Percentiles rank a stretch among this genome's conserved stretches.
Evolutionary conservation across 2,329 filamentous ascomycete genomes (phyloP).

Genomic region (Clarireedia hainanense): DNA sequence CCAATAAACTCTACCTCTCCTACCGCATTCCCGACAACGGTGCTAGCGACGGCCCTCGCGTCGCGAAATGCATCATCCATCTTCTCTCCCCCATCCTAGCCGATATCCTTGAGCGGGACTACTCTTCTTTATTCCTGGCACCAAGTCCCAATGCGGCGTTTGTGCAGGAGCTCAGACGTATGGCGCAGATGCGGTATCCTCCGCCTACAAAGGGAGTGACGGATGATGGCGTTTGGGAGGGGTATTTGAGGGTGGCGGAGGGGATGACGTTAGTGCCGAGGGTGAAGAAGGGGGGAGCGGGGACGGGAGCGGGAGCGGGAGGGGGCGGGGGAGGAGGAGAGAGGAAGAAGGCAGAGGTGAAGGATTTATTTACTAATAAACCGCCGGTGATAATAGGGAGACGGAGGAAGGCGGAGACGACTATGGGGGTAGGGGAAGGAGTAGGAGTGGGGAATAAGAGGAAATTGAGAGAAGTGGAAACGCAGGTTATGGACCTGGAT

Average conservation of each 20-base stretch:
- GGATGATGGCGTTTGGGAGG: neutral
- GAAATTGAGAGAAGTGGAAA: neutral
- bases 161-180: neutral
- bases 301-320: neutral
- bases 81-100: neutral
- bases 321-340: neutral
- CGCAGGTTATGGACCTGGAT: neutral
- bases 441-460: neutral
- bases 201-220: neutral
- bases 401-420: neutral
- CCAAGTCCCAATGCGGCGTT: neutral
- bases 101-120: neutral
- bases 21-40: neutral
- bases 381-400: neutral
- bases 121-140: neutral
- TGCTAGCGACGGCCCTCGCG: neutral
- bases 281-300: neutral
- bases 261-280: neutral
- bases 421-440: neutral
- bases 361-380: neutral
- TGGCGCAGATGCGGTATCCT: neutral
- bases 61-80: conserved; percentile 6
- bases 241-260: neutral
- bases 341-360: neutral
- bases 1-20: neutral